Conservation (phyloP, 2,329 filamentous ascomycete genomes). For the Thelonectria olida region DNA sequence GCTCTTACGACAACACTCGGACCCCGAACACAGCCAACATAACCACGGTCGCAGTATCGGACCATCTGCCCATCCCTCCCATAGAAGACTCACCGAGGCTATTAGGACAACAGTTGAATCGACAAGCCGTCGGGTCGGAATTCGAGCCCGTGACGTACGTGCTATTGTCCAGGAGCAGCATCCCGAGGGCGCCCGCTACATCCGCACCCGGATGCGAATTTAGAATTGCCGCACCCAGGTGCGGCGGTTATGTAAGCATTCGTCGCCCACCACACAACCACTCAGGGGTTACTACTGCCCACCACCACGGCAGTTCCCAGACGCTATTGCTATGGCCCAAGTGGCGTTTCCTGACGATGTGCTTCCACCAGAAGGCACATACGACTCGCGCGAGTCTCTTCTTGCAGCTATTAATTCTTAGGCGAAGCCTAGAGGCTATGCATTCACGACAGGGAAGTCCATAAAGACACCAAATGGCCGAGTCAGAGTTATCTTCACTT, state of each 20-base stretch:
- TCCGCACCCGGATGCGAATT: no score
- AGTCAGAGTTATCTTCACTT: background rate
- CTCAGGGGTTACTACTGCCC: no score
- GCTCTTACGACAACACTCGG: background rate
- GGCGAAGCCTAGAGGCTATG: constrained; percentile 19
- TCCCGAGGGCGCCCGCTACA: no score
- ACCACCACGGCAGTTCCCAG: no score
- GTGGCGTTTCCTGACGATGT: constrained; percentile 15
- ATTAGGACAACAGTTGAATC: constrained; percentile 21
- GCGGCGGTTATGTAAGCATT: no score
- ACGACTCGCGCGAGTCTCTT: constrained; percentile 13
- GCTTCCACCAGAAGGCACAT: constrained; percentile 17
- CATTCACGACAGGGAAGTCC: constrained; percentile 26
- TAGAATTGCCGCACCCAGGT: no score
- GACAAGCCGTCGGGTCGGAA: constrained; percentile 24
- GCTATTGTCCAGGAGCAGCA: constrained; percentile 23
- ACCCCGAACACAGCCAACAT: constrained; percentile 4
- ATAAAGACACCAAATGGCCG: no score
- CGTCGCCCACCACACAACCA: no score
- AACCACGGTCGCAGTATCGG: background rate
- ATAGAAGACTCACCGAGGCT: constrained; percentile 14
- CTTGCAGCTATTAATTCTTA: constrained; percentile 17
- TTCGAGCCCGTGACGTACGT: constrained; percentile 23
- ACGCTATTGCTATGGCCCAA: no score
- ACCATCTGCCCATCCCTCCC: constrained; percentile 19